These are phyloP conservation scores for Cladophialophora chaetospira DNA, from an alignment of 2,329 filamentous ascomycete species.

Conservation along the genomic window DNA sequence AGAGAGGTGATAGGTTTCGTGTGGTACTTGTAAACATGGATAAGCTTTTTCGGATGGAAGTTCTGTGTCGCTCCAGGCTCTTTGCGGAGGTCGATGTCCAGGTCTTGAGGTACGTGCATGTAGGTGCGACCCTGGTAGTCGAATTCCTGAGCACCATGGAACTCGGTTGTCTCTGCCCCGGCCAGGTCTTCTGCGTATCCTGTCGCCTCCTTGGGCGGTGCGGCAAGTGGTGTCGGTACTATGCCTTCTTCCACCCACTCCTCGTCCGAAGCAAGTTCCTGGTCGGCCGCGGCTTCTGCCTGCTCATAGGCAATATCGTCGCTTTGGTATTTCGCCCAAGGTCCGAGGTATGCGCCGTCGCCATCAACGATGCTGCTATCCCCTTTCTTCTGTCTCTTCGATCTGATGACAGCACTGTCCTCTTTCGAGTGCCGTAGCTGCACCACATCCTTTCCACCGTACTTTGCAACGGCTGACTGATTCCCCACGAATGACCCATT, in stretches of 20 bases:
- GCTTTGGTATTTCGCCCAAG: constrained; percentile 83
- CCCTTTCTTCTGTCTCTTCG: constrained; percentile 83
- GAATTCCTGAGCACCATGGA: constrained; percentile 78
- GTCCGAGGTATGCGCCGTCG: constrained; percentile 84
- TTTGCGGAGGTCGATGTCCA: constrained; percentile 82
- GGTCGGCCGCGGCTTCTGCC: constrained; percentile 66
- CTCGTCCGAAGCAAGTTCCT: constrained; percentile 73
- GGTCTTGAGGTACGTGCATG: constrained; percentile 93
- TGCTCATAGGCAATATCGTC: constrained; percentile 72
- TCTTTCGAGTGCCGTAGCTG: constrained; percentile 67
- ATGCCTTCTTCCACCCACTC: constrained; percentile 78
- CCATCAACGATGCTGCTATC: constrained; percentile 83
- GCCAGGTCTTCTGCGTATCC: constrained; percentile 59
- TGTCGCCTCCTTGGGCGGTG: constrained; percentile 54
- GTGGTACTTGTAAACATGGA: constrained; percentile 86
- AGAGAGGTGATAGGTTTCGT: constrained; percentile 83
- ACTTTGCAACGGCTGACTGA: constrained; percentile 46
- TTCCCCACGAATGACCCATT: constrained; percentile 52
- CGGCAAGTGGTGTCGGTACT: constrained; percentile 52
- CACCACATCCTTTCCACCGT: constrained; percentile 55
- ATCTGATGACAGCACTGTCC: constrained; percentile 65
- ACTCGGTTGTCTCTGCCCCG: constrained; percentile 77
- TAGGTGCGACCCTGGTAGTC: constrained; percentile 96
- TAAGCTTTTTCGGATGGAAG: constrained; percentile 89
- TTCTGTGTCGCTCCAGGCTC: constrained; percentile 80